Base-by-base conservation (phyloP, 129 eudicot species). In the Pseudognaphalium luteoalbum region DNA sequence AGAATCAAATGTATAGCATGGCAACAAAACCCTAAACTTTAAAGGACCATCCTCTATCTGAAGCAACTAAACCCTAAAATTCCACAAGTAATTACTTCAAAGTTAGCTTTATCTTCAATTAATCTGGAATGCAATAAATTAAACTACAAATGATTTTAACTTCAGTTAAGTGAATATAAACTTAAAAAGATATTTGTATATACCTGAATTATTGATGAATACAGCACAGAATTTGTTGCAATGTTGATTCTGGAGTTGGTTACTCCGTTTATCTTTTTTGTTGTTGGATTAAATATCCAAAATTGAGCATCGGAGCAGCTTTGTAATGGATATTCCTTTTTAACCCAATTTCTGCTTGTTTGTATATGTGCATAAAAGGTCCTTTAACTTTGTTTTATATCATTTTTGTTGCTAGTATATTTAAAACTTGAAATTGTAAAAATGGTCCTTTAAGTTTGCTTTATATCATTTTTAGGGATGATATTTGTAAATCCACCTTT, bases 231-330 rank as follows among this genome's bases (percentile, higher is more conserved):
- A 51, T 33, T 20, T 47, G 61, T 63, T 63, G 77, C 7, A 71
- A 71, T 71, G 29, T 52, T 20, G 74, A 39, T 10, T 66, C 5
- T 66, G 69, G 68, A 66, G 19, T 80, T 66, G 78, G 34, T 73
- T 66, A 44, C 63, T 73, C 75, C 61, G 79, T 80, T 35, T 80
- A 30, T 73, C 56, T n/a, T 56, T 69, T 60, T 60, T 56, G 66
- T 70, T 19, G 62, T 57, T 47, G 14, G 65, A 32, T 71, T 14
- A 44, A 14, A 47, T 47, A 47, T 47, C 54, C 54, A 47, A 47
- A 47, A 47, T 47, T 47, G 16, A 47, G 54, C 54, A 47, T 47
- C 54, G 54, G n/a, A 47, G 54, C 54, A 47, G 54, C 54, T 47
- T 47, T 47, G 54, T 47, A 47, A 47, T 47, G 54, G 54, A 47